A percentile compares a stretch with the other conserved stretches of the same genome.
Evolutionary conservation across 805 yeast genomes (phyloP).

Genomic region (Saturnispora diversa): DNA sequence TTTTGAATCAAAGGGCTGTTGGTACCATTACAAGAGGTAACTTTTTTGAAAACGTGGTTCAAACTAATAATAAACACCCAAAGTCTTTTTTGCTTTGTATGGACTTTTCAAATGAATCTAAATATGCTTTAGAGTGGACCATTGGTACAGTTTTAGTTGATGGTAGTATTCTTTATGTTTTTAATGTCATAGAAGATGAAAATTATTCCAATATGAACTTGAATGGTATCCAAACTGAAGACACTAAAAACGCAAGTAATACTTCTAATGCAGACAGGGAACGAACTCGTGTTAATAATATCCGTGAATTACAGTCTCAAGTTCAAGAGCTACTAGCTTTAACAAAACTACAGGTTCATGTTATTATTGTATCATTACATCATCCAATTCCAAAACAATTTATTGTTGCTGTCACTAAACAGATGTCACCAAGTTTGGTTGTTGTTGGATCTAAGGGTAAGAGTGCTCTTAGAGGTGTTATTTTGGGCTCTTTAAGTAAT

Average conservation of each 20-base stretch:
- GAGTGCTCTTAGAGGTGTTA: constrained; percentile 62
- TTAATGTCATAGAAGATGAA: constrained; percentile 47
- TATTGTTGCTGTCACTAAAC: constrained; percentile 60
- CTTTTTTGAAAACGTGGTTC: constrained; percentile 40
- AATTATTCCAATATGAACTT: constrained; percentile 30
- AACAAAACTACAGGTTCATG: constrained; percentile 65
- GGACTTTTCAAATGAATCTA: constrained; percentile 77
- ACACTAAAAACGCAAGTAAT: too few species aligned
- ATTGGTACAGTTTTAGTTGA: constrained; percentile 78
- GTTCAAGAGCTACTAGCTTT: constrained; percentile 42
- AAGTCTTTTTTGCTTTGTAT: constrained; percentile 68
- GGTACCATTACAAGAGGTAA: constrained; percentile 65
- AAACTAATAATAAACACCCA: constrained; percentile 20
- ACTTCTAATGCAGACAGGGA: constrained; percentile 26
- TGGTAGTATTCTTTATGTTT: constrained; percentile 71
- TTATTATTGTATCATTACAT: constrained; percentile 65
- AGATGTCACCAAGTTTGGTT: constrained; percentile 64
- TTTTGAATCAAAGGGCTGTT: constrained; percentile 48
- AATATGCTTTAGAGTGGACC: constrained; percentile 80
- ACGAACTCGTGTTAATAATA: constrained; percentile 34
- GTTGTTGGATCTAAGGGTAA: constrained; percentile 72
- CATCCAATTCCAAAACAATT: constrained; percentile 70
- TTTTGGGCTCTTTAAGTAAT: constrained; percentile 65
- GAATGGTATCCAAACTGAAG: constrained; percentile 32
- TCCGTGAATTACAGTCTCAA: constrained; percentile 36